Conservation (phyloP, 345 rosid genomes). For the Lagerstroemia speciosa region DNA sequence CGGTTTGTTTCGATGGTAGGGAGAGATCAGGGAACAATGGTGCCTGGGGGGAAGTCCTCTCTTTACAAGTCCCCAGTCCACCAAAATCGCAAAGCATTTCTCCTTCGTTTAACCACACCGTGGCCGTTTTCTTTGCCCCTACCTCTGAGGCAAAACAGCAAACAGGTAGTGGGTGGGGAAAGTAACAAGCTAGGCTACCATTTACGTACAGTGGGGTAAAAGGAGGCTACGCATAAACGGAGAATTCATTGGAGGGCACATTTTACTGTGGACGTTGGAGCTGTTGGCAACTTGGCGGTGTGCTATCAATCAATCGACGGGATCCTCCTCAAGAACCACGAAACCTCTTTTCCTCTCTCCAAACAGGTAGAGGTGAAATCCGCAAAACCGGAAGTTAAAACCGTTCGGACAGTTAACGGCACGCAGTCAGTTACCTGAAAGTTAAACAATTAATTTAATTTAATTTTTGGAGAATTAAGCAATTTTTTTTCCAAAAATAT, state of each 20-base stretch:
- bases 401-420: not conserved
- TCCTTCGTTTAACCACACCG: slow-evolving; percentile 6
- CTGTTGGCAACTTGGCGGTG: not conserved
- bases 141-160: slow-evolving; percentile 1
- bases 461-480: too few relatives aligned
- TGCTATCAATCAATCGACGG: not conserved
- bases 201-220: not conserved
- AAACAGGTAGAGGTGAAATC: too few relatives aligned
- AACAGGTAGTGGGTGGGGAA: slow-evolving; percentile 2
- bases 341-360: too few relatives aligned
- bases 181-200: not conserved
- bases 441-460: too few relatives aligned
- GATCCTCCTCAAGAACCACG: too few relatives aligned
- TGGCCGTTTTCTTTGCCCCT: not conserved
- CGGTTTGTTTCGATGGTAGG: too few relatives aligned
- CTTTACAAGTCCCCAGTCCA: too few relatives aligned
- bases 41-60: too few relatives aligned
- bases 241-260: not conserved
- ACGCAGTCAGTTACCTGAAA: too few relatives aligned
- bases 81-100: slow-evolving; percentile 9
- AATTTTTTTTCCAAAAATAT: too few relatives aligned
- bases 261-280: not conserved
- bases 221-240: not conserved
- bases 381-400: slow-evolving; percentile 4
- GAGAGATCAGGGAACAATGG: too few relatives aligned